Evolutionary conservation across 2,329 filamentous ascomycete genomes (phyloP), one percentile per base, ranked within the genome.

Genomic region (Ophiocordyceps camponoti-leonardi): DNA sequence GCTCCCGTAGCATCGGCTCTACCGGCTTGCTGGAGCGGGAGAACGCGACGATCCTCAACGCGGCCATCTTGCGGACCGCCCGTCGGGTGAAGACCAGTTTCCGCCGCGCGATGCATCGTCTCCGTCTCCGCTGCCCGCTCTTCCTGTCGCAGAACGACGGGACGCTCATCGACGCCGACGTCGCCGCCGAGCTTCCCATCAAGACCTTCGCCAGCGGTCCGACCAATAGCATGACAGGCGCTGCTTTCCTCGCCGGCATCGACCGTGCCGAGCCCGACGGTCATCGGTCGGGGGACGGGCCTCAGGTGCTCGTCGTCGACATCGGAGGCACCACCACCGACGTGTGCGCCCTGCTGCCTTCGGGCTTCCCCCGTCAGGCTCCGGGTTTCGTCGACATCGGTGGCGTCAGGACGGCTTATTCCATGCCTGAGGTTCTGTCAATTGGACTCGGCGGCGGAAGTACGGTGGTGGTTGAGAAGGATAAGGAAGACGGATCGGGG

Each of bases 261-360:
- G 65, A 68, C 22, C 59, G 62, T 23, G 20, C 18, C 6, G 28
- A 35, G 1, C 23, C 33, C 13, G n/a, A 11, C 1, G 31, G 11
- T 3, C 2, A 20, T 4, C 5, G 16, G 7, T 16, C 10, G 14
- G 20, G 13, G 14, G 33, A 7, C 20, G 42, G 56, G 20, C 58
- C 60, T 1, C 62, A 64, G 35, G 43, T 65, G 1, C 51, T 77
- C 41, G 72, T 77, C 0, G 66, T 77, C 2, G 75, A 79, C 51
- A 68, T 79, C 26, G 75, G 76, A 8, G 75, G 75, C 16, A 79
- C 76, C 0, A 79, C 75, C 0, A 74, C 73, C 2, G 76, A 80
- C 54, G 69, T 78, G 10, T 74, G 75, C 23, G 64, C 73, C 0
- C 56, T 80, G 2, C 61, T 77, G 1, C 68, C 72, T 0, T 75